Base-by-base conservation (phyloP, 345 rosid species). In the Lepidium aucheri region DNA sequence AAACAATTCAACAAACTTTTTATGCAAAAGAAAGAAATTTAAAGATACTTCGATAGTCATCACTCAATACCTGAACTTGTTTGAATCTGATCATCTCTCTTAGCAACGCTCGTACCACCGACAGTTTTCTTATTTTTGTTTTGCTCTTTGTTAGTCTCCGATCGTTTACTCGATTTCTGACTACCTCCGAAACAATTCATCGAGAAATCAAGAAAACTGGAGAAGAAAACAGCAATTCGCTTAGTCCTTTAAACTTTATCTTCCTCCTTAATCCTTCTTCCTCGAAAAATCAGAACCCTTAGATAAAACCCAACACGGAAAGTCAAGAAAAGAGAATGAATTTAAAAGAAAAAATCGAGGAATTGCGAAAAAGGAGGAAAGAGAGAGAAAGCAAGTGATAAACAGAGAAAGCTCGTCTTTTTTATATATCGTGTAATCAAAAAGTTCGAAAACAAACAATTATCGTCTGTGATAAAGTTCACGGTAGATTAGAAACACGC, bases 151-250 rank as follows among this genome's bases (percentile, higher is more conserved):
- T 14, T 54, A 1, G 69, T 73, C 67, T 77, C 83, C 44, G 79
- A 55, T 75, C 78, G 78, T 68, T 68, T 79, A 46, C 39, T 76
- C 18, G 89, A 72, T 69, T 75, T 74, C 63, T 83, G 74, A 56
- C 77, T 9, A 67, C 80, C 75, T 45, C 86, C 42, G 61, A 87
- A 86, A 74, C 95, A 90, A 54, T 87, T 89, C 97, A 90, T 87
- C 53, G 68, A 56, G 2, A 20, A 65, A 36, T 39, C 51, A 22
- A 63, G 30, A 40, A 40, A 62, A 43, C 12, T 13, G 22, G 72
- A 62, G 8, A 10, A 53, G 24, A 15, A 56, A 18, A 52, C 11
- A 41, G 40, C 11, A 26, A 38, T 54, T 33, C 15, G 9, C 44
- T 44, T 32, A 11, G 14, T 4, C 30, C 18, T 49, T 52, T 18